Conservation (phyloP, 208 protist genomes). For the Leishmania tarentolae region DNA sequence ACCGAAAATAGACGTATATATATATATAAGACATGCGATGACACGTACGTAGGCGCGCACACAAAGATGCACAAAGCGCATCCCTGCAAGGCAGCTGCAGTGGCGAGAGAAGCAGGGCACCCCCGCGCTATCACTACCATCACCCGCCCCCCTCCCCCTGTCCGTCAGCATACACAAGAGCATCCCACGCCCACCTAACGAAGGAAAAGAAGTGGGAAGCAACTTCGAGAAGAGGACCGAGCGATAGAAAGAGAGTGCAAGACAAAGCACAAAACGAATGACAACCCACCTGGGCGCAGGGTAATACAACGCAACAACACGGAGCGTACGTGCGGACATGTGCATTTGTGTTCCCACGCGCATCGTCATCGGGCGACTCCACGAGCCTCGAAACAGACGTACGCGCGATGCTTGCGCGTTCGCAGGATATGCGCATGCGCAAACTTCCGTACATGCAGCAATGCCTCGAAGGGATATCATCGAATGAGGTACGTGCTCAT, state of each 20-base stretch:
- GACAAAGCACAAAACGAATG: neutral
- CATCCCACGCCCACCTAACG: neutral
- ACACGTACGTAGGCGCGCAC: neutral
- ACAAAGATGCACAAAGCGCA: neutral
- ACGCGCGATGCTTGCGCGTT: neutral
- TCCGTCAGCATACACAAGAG: neutral
- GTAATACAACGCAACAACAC: neutral
- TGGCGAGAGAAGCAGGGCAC: neutral
- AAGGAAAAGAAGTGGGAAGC: neutral
- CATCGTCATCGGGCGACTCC: neutral
- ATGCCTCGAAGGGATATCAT: neutral
- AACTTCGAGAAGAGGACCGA: no score
- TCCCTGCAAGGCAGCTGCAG: neutral
- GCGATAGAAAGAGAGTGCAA: neutral
- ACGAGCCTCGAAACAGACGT: neutral
- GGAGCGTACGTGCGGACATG: neutral
- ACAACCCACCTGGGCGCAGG: neutral
- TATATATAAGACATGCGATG: neutral
- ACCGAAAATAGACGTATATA: neutral
- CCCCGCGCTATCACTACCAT: neutral
- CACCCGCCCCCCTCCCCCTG: neutral
- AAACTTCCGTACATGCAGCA: neutral
- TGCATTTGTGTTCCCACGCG: neutral
- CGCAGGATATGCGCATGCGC: neutral
- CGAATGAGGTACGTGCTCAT: neutral